A percentile compares a stretch with the other conserved stretches of the same genome.
These are phyloP conservation scores for Suillus subaureus DNA, from an alignment of 768 basidiomycete species.

Conservation along the genomic window DNA sequence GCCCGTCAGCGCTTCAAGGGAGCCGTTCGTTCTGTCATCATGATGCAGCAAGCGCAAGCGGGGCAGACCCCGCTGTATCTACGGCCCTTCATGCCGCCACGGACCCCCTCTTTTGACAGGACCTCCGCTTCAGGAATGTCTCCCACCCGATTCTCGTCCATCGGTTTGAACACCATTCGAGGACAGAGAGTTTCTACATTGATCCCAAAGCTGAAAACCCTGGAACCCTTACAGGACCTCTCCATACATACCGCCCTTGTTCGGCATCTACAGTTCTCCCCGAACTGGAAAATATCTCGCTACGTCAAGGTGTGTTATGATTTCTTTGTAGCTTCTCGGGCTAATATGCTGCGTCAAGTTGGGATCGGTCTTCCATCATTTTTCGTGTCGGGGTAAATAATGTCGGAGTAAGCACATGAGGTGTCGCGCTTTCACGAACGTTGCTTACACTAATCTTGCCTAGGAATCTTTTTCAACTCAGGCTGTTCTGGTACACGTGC, in stretches of 20 bases:
- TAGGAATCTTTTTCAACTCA: conserved; percentile 48
- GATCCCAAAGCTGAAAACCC: conserved; percentile 42
- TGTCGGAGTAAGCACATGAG: conserved; percentile 38
- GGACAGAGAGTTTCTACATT: conserved; percentile 42
- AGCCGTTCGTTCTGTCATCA: conserved; percentile 50
- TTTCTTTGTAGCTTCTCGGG: conserved; percentile 8
- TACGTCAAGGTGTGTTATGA: conserved; percentile 47
- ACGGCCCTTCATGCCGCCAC: conserved; percentile 33
- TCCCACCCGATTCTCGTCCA: conserved; percentile 34
- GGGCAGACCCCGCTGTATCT: conserved; percentile 10
- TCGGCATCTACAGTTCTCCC: conserved; percentile 57
- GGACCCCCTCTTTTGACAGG: conserved; percentile 32
- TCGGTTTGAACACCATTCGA: conserved; percentile 37
- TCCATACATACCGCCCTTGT: conserved; percentile 52
- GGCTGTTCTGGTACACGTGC: conserved; percentile 51
- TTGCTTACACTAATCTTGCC: conserved; percentile 17
- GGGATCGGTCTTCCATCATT: conserved; percentile 54
- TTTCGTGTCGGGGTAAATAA: conserved; percentile 50
- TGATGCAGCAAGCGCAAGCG: conserved; percentile 30
- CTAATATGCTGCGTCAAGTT: conserved; percentile 31
- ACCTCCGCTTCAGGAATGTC: conserved; percentile 33
- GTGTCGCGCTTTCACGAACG: conserved; percentile 10
- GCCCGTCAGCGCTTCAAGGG: conserved; percentile 41
- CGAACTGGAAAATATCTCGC: conserved; percentile 54
- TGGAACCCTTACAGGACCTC: conserved; percentile 44